phyloP scores from a whole-genome alignment of 2,329 filamentous ascomycete species.

The Claviceps citrina region DNA sequence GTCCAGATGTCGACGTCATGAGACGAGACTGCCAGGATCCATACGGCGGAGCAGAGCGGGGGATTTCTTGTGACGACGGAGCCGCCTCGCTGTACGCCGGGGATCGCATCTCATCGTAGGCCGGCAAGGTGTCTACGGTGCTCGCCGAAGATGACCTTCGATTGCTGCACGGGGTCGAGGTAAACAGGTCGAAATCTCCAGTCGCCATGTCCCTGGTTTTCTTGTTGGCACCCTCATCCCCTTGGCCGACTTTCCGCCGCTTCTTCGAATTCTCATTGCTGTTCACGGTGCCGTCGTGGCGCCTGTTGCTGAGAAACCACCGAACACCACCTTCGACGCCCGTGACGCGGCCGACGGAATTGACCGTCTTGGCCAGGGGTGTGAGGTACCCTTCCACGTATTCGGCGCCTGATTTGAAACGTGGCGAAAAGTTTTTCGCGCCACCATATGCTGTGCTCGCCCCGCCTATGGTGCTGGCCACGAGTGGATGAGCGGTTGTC shows the following conservation, averaged over 20 bases:
- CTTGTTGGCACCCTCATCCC: conserved; percentile 15
- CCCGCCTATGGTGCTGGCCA: conserved; percentile 71
- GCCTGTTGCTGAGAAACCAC: conserved; percentile 56
- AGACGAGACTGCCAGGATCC: conserved; percentile 63
- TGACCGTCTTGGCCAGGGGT: conserved; percentile 74
- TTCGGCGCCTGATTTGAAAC: conserved; percentile 78
- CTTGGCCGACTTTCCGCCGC: conserved; percentile 39
- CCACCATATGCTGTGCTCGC: conserved; percentile 74
- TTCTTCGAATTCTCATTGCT: conserved; percentile 35
- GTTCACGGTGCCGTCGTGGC: conserved; percentile 33
- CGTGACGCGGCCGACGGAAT: conserved; percentile 66
- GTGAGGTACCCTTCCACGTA: conserved; percentile 81
- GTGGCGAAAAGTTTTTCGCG: conserved; percentile 80
- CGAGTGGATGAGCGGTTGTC: conserved; percentile 72
- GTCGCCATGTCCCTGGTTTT: conserved; percentile 3
- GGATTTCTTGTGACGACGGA: conserved; percentile 16
- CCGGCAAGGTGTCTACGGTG: conserved; percentile 60
- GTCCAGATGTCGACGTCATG: conserved; percentile 77
- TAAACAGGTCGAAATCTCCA: conserved; percentile 12
- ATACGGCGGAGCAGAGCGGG: conserved; percentile 16
- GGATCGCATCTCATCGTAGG: conserved; percentile 66
- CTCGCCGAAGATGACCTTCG: conserved; percentile 50
- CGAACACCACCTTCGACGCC: conserved; percentile 78
- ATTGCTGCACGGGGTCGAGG: conserved; percentile 17
- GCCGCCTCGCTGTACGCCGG: conserved; percentile 55